Percentiles rank a stretch among this genome's conserved stretches.
Conservation (phyloP, 768 basidiomycete species). For the Trametes elegans region DNA sequence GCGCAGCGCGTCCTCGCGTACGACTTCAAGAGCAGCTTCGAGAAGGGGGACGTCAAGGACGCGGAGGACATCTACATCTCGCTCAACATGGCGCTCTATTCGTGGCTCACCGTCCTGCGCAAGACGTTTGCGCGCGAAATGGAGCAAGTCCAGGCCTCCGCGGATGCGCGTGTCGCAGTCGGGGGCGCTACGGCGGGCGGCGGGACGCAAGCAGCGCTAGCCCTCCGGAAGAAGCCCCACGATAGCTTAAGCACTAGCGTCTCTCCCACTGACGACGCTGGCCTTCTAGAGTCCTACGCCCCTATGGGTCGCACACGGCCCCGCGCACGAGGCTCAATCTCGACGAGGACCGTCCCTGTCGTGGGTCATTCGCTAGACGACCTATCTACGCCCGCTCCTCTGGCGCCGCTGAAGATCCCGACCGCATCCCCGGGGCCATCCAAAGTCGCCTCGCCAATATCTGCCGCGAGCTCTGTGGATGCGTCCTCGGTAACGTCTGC, state of each 20-base stretch:
- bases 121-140: constrained; percentile 76
- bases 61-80: constrained; percentile 83
- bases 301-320: constrained; percentile 2
- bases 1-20: constrained; percentile 49
- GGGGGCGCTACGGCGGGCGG: background rate
- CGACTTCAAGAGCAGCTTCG: constrained; percentile 71
- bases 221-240: constrained; percentile 11
- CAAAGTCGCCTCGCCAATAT: constrained; percentile 2
- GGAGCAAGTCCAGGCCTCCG: constrained; percentile 63
- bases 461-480: background rate
- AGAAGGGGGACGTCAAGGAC: constrained; percentile 43
- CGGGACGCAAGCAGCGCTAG: background rate
- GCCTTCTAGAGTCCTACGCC: background rate
- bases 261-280: background rate
- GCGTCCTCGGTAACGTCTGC: background rate
- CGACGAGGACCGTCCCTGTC: constrained; percentile 6
- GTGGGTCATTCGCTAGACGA: constrained; percentile 13
- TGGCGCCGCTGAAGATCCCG: background rate
- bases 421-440: background rate
- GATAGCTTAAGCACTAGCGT: background rate
- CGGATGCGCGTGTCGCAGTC: constrained; percentile 43
- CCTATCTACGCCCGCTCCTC: background rate
- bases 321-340: constrained; percentile 8
- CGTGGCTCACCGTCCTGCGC: constrained; percentile 76
- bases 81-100: constrained; percentile 77